Base-by-base conservation (phyloP, 306 rosid species). In the Purshia tridentata region DNA sequence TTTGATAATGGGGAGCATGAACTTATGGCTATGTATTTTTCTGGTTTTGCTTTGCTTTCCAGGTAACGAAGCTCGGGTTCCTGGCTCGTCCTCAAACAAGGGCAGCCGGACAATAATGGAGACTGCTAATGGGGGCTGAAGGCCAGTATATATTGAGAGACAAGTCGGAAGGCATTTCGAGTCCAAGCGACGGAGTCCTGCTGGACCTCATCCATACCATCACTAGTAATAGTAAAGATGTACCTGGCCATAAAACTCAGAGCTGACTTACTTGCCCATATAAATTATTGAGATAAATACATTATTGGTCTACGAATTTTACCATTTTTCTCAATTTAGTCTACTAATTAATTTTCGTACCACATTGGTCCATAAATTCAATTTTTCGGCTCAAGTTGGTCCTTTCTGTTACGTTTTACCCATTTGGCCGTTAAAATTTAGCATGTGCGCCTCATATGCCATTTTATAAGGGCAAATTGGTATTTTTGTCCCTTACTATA, bases 141-240 rank as follows among this genome's bases (percentile, higher is more conserved):
- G 65, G 70, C 58, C 8, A 69, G 70, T 9, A n/a, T n/a, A n/a
- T n/a, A n/a, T 16, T n/a, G 57, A 52, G n/a, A 51, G 63, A 20
- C 65, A 58, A 14, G 42, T 11, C 0, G 65, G 64, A 42, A 53
- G 44, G 20, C 6, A 35, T 41, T 40, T 59, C 6, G 63, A 35
- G 12, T 42, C 75, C 46, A 47, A 76, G 62, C 48, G 63, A 49
- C 23, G 1, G 41, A 67, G 69, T 41, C 70, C 70, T 41, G 55
- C 75, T 44, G 80, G 70, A 13, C 80, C 70, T 18, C 74, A 77
- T 59, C 76, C 76, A 50, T 41, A 12, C 9, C 81, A 61, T 44
- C 57, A 51, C 39, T 77, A 70, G 72, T n/a, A n/a, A n/a, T n/a
- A n/a, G n/a, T n/a, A n/a, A n/a, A n/a, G n/a, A n/a, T n/a, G n/a